phyloP scores from a whole-genome alignment of 169 alveolate genomes.

The Fabrea salina region DNA sequence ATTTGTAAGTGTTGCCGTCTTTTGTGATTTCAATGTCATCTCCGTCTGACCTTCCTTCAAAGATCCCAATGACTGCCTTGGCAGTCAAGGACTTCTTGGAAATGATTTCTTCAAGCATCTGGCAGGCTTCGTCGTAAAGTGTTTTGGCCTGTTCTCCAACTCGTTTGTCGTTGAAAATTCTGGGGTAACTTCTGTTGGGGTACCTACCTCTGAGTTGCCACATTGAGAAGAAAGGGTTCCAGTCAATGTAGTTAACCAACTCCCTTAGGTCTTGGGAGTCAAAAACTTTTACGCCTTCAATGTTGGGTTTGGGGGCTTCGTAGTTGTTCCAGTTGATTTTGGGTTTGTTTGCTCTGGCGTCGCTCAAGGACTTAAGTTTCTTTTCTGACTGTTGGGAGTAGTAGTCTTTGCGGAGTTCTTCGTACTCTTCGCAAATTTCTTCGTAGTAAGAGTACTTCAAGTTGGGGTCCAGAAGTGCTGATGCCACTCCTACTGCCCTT shows the following conservation, averaged over 20 bases:
- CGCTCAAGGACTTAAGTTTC: conserved; percentile 33
- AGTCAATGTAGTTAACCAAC: conserved; percentile 50
- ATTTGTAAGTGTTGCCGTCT: neutral
- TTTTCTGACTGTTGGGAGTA: conserved; percentile 34
- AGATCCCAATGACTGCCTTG: conserved; percentile 54
- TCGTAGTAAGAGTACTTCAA: conserved; percentile 30
- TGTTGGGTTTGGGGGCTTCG: conserved; percentile 34
- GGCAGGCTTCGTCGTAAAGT: conserved; percentile 53
- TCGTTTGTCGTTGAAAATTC: conserved; percentile 55
- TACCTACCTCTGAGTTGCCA: conserved; percentile 68
- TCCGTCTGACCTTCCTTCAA: conserved; percentile 44
- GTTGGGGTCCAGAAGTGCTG: conserved; percentile 38
- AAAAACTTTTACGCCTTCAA: conserved; percentile 39
- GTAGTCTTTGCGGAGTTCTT: conserved; percentile 52
- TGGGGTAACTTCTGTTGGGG: conserved; percentile 63
- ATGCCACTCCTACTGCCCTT: conserved; percentile 55
- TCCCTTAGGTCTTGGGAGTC: conserved; percentile 30
- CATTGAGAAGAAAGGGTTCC: conserved; percentile 66
- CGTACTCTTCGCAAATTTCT: conserved; percentile 59
- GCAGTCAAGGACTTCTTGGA: conserved; percentile 38
- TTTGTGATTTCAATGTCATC: conserved; percentile 59
- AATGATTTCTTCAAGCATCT: conserved; percentile 40
- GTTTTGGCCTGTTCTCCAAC: conserved; percentile 65
- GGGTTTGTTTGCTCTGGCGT: conserved; percentile 51
- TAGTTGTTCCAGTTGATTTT: conserved; percentile 31